Evolutionary conservation across 78 protist species (phyloP).

Genomic region (Emiliania huxleyi): DNA sequence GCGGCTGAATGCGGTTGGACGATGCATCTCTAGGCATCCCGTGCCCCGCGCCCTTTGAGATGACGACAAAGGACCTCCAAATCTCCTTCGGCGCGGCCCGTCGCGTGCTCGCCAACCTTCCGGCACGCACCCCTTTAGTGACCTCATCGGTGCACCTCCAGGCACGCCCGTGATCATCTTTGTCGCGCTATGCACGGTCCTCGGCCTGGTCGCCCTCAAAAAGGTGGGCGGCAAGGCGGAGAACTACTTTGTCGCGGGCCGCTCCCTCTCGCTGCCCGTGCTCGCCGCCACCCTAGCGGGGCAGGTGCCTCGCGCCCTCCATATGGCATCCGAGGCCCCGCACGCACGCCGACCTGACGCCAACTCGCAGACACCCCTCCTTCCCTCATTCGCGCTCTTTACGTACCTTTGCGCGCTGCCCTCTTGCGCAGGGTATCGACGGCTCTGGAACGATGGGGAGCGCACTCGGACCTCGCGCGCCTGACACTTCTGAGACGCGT

Average conservation of each 20-base stretch:
- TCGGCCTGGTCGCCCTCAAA: not conserved
- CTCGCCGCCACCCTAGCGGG: not conserved
- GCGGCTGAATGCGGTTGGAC: too few species aligned
- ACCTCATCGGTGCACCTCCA: not conserved
- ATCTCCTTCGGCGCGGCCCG: too few species aligned
- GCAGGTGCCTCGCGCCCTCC: not conserved
- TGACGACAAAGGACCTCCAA: not conserved
- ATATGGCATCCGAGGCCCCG: not conserved
- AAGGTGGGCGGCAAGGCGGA: not conserved
- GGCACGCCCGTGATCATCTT: not conserved
- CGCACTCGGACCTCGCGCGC: too few species aligned
- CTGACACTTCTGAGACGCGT: too few species aligned
- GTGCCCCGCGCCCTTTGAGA: not conserved
- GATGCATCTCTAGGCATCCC: too few species aligned
- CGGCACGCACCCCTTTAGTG: too few species aligned
- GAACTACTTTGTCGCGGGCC: constrained; percentile 24
- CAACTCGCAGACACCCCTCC: too few species aligned
- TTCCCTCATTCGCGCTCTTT: too few species aligned
- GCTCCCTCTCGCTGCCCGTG: not conserved
- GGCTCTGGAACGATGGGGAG: not conserved
- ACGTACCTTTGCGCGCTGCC: too few species aligned
- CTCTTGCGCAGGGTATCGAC: too few species aligned
- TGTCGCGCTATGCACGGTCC: not conserved
- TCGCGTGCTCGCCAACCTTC: too few species aligned
- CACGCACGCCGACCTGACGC: too few species aligned